A percentile compares a stretch with the other conserved stretches of the same genome.
These are phyloP conservation scores for Ottelia alismoides DNA, from an alignment of 106 monocot genomes.

Conservation along the genomic window DNA sequence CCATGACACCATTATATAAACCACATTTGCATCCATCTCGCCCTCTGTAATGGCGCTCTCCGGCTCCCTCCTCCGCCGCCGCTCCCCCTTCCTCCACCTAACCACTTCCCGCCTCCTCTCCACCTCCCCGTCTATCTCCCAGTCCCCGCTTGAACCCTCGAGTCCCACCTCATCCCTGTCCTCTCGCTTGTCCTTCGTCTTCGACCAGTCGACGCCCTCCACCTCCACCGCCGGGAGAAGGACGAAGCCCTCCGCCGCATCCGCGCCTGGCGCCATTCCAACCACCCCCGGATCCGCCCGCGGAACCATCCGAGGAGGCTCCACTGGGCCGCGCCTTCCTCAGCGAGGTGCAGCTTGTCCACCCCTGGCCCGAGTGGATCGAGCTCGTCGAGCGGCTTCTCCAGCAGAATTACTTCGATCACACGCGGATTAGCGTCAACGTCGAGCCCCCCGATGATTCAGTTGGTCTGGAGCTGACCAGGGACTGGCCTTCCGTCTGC, in stretches of 20 bases:
- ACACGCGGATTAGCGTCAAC: slow-evolving; percentile 29
- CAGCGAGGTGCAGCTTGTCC: slow-evolving; percentile 75
- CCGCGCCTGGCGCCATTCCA: slow-evolving; percentile 62
- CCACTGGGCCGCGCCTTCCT: neutral
- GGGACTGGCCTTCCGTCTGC: slow-evolving; percentile 76
- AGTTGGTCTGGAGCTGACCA: slow-evolving; percentile 63
- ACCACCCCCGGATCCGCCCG: slow-evolving; percentile 6
- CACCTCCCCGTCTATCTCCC: too few relatives aligned
- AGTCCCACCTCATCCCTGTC: slow-evolving; percentile 52
- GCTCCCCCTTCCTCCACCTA: too few relatives aligned
- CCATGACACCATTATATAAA: too few relatives aligned
- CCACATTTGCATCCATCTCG: too few relatives aligned
- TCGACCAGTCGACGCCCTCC: slow-evolving; percentile 88
- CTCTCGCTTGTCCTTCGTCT: slow-evolving; percentile 83
- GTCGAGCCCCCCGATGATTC: slow-evolving; percentile 21
- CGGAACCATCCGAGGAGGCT: neutral
- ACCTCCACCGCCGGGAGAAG: slow-evolving; percentile 29
- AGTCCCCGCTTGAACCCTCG: too few relatives aligned
- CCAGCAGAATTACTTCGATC: slow-evolving; percentile 76
- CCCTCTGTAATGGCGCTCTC: too few relatives aligned
- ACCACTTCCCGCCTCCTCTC: too few relatives aligned
- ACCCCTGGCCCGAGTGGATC: slow-evolving; percentile 99
- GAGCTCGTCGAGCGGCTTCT: slow-evolving; percentile 75
- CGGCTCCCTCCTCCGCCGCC: too few relatives aligned
- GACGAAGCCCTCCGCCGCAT: slow-evolving; percentile 81